phyloP scores from a whole-genome alignment of 495 filamentous ascomycete genomes.

The Paragyromitra xinjiangensis region DNA sequence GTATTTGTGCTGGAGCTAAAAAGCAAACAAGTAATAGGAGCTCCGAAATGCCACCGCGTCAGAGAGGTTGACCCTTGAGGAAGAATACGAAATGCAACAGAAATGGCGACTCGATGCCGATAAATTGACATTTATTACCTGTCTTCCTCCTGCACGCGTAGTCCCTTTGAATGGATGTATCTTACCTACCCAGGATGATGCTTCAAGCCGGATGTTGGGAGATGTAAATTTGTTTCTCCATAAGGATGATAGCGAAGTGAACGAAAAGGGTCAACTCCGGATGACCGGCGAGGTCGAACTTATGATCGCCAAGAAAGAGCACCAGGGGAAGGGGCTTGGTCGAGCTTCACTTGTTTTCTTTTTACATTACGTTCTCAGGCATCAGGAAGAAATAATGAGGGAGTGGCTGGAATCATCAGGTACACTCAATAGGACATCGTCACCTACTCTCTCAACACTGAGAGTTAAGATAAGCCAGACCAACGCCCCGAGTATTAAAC shows the following conservation, averaged over 20 bases:
- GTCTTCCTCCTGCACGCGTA: constrained; percentile 59
- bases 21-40: constrained; percentile 62
- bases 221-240: constrained; percentile 86
- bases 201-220: constrained; percentile 72
- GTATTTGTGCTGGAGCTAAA: not conserved
- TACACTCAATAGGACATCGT: not conserved
- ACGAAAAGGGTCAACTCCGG: constrained; percentile 58
- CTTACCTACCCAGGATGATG: constrained; percentile 63
- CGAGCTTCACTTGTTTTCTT: constrained; percentile 72
- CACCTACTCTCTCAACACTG: constrained; percentile 55
- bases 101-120: constrained; percentile 80
- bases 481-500: constrained; percentile 66
- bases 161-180: constrained; percentile 29
- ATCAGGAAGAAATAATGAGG: constrained; percentile 64
- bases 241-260: constrained; percentile 60
- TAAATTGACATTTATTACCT: constrained; percentile 78
- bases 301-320: constrained; percentile 75
- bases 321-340: constrained; percentile 73
- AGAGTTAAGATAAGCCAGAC: constrained; percentile 69
- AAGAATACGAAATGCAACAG: constrained; percentile 86
- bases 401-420: constrained; percentile 59
- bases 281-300: constrained; percentile 80
- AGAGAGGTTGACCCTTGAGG: constrained; percentile 75
- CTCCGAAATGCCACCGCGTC: constrained; percentile 86
- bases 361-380: constrained; percentile 68